Evolutionary conservation across 2,329 filamentous ascomycete species (phyloP).

Genomic region (Xylariales sp.): DNA sequence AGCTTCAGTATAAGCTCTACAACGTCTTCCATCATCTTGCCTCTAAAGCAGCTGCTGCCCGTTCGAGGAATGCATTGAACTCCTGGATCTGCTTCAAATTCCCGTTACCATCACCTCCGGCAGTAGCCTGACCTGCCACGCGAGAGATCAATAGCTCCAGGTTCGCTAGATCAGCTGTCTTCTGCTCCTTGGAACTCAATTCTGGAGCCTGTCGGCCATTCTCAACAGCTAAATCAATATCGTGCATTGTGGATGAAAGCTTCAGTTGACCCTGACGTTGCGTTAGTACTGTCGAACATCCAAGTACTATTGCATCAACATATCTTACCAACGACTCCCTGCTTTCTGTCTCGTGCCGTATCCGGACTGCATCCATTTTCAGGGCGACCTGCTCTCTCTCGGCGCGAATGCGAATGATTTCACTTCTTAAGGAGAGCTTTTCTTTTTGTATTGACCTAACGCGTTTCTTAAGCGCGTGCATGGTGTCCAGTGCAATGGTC

Average conservation of each 20-base stretch:
- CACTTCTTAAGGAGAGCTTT: slow-evolving; percentile 52
- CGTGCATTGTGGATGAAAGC: slow-evolving; percentile 55
- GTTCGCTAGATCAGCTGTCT: slow-evolving; percentile 48
- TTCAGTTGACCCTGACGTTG: slow-evolving; percentile 39
- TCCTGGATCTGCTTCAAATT: slow-evolving; percentile 52
- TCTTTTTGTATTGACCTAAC: slow-evolving; percentile 53
- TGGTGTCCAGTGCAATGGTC: slow-evolving; percentile 57
- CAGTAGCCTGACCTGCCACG: slow-evolving; percentile 50
- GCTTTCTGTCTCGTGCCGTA: slow-evolving; percentile 52
- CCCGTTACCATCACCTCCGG: slow-evolving; percentile 43
- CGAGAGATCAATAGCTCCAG: slow-evolving; percentile 53
- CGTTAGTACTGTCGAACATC: not conserved
- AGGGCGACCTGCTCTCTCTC: slow-evolving; percentile 60
- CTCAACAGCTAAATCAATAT: slow-evolving; percentile 55
- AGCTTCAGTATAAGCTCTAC: no score
- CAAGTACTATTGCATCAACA: not conserved
- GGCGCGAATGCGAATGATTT: slow-evolving; percentile 53
- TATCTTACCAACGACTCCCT: slow-evolving; percentile 45
- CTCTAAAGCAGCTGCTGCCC: slow-evolving; percentile 54
- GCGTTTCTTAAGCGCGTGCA: slow-evolving; percentile 52
- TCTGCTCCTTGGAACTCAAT: slow-evolving; percentile 39
- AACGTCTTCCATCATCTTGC: slow-evolving; percentile 25
- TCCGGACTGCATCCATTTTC: slow-evolving; percentile 58
- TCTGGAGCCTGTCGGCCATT: slow-evolving; percentile 45
- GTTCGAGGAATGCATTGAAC: slow-evolving; percentile 61